Base-by-base conservation (phyloP, 148 eudicot genomes). In the Cornus suecica region DNA sequence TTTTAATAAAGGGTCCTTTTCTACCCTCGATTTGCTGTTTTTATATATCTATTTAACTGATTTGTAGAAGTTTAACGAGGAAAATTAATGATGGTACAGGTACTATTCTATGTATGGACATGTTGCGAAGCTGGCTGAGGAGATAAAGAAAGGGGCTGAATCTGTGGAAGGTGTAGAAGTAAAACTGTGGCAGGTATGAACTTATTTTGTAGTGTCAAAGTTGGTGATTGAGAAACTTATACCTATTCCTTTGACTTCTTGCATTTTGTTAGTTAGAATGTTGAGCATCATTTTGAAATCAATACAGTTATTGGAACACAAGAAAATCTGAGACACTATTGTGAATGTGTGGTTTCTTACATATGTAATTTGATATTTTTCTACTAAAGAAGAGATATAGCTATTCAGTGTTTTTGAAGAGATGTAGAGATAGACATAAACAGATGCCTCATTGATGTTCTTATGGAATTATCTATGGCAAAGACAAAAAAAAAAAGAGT, bases 121-220 rank as follows among this genome's bases (percentile, higher is more conserved):
- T 76, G 90, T 88, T 52, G 88, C 81, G 51, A 88, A 76, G 72
- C 87, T 92, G 30, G 97, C 97, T 23, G 77, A 84, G 24, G 89
- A 92, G 82, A 92, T 92, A 54, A 77, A 80, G 75, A 88, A 90
- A 85, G 97, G 97, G 68, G 97, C 92, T 64, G 82, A 85, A 25
- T 88, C 92, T 64, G 89, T 92, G 54, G 92, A 86, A 77, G 97
- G 97, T 62, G 92, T 90, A n/a, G 97, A 92, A 64, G 94, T 91
- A 30, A 90, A 83, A 77, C 74, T 92, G 30, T 92, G 94, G 94
- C 97, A 90, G 97, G 97, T 92, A 42, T 72, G 74, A 68, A 1
- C 8, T 27, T 34, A 25, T 34, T 13, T 27, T 18, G n/a, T n/a
- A n/a, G n/a, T 37, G 42, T 8, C 7, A 20, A 58, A 20, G 62